Evolutionary conservation across 345 rosid species (phyloP).

Genomic region (Rubroshorea leprosula): DNA sequence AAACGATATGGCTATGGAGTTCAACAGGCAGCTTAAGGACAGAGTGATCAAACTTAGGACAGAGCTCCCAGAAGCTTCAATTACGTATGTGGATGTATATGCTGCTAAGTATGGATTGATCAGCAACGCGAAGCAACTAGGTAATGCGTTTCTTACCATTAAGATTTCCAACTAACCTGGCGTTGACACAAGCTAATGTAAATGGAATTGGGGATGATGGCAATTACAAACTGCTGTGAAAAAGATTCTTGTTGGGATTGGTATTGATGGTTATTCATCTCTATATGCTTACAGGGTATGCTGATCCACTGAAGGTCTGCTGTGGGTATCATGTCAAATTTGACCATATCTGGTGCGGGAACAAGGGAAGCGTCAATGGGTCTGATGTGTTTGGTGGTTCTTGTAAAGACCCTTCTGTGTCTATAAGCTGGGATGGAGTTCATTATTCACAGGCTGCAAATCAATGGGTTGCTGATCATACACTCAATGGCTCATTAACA

Average conservation of each 20-base stretch:
- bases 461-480: conserved; percentile 23
- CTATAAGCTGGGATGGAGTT: conserved; percentile 66
- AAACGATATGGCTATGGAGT: conserved; percentile 78
- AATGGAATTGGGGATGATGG: too few relatives aligned
- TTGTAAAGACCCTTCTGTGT: conserved; percentile 41
- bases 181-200: too few relatives aligned
- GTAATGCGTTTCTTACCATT: too few relatives aligned
- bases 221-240: background rate
- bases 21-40: conserved; percentile 67
- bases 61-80: conserved; percentile 70
- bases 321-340: conserved; percentile 58
- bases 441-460: conserved; percentile 67
- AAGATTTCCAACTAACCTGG: background rate
- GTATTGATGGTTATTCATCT: background rate
- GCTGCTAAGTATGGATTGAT: conserved; percentile 73
- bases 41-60: conserved; percentile 47
- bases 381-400: conserved; percentile 47
- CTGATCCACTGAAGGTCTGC: conserved; percentile 52
- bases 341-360: conserved; percentile 63
- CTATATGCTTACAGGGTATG: conserved; percentile 38
- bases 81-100: conserved; percentile 72
- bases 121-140: conserved; percentile 52
- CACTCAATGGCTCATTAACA: conserved; percentile 10
- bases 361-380: conserved; percentile 46
- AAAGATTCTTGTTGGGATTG: too few relatives aligned